Base-by-base conservation (phyloP, 345 rosid genomes). In the Rhodamnia rubescens region DNA sequence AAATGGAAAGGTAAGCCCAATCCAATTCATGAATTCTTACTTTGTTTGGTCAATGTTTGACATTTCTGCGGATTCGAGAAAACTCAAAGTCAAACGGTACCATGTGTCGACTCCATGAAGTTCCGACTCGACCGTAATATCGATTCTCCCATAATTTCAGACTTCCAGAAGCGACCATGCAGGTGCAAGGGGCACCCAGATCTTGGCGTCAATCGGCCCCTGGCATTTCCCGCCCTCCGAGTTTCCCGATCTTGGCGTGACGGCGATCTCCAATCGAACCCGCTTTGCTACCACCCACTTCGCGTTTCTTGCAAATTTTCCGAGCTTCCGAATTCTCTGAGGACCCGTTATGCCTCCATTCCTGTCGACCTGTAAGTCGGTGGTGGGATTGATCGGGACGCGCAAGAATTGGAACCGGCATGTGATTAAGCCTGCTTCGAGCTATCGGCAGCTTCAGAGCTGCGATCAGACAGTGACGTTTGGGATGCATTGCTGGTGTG, bases 311-410 rank as follows among this genome's bases (percentile, higher is more conserved):
- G 27, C 27, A 2, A 56, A 56, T 56, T 56, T 24, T 56, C 27
- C 27, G 56, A 27, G 40, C 29, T 64, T 85, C 54, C 83, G 7
- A 13, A 14, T 47, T 22, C 54, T 82, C 47, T 20, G 32, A 24
- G 47, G 74, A 75, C 42, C 82, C 74, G 59, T 86, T 91, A 91
- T 96, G 98, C 94, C 90, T 81, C 96, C 96, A 75, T 92, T 93
- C 84, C 85, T 89, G 83, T 85, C 93, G 6, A 89, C 91, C 54
- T 83, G 92, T 4, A 92, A 90, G 84, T 93, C 93, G 24, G n/a
- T 93, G 8, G 87, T 93, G 6, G 87, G 88, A 13, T 88, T 92
- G 57, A 56, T 92, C 3, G 22, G 88, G 22, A 87, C 94, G 42
- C 89, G 89, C 83, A 87, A 87, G 84, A 90, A 85, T 85, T 88